Conservation (phyloP, 2,329 filamentous ascomycete genomes). For the Coniochaeta sp. region DNA sequence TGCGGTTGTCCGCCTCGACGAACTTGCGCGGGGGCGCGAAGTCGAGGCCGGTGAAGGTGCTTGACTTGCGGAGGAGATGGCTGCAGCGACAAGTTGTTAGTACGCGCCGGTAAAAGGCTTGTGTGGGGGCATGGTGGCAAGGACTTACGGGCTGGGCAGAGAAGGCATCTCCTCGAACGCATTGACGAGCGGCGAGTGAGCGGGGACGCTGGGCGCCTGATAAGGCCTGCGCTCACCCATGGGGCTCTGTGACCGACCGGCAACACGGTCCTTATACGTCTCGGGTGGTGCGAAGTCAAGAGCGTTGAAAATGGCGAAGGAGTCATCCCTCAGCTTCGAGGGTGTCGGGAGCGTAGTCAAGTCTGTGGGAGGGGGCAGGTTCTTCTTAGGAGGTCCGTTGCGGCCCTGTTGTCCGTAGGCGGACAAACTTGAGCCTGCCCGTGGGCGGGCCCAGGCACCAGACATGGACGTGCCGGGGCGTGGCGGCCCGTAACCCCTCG, state of each 20-base stretch:
- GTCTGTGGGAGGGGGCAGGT: slow-evolving; percentile 62
- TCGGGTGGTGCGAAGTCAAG: slow-evolving; percentile 83
- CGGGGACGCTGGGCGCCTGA: slow-evolving; percentile 57
- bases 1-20: slow-evolving; percentile 53
- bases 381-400: slow-evolving; percentile 31
- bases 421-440: slow-evolving; percentile 41
- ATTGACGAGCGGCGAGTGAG: slow-evolving; percentile 71
- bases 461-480: slow-evolving; percentile 58
- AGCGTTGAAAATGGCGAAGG: slow-evolving; percentile 59
- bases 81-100: slow-evolving; percentile 31
- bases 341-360: slow-evolving; percentile 79
- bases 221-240: slow-evolving; percentile 63
- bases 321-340: slow-evolving; percentile 75
- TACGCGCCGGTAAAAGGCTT: no score
- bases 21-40: slow-evolving; percentile 75
- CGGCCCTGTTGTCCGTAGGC: slow-evolving; percentile 25
- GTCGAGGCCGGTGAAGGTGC: slow-evolving; percentile 71
- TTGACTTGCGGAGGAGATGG: slow-evolving; percentile 67
- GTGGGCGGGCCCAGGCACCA: slow-evolving; percentile 36
- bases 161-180: slow-evolving; percentile 80
- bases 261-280: slow-evolving; percentile 57
- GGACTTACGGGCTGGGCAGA: slow-evolving; percentile 84
- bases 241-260: slow-evolving; percentile 61
- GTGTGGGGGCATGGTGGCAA: no score
- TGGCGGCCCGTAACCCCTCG: slow-evolving; percentile 30